A percentile compares a stretch with the other conserved stretches of the same genome.
phyloP scores from a whole-genome alignment of 768 basidiomycete species.

The Pholiota molesta region DNA sequence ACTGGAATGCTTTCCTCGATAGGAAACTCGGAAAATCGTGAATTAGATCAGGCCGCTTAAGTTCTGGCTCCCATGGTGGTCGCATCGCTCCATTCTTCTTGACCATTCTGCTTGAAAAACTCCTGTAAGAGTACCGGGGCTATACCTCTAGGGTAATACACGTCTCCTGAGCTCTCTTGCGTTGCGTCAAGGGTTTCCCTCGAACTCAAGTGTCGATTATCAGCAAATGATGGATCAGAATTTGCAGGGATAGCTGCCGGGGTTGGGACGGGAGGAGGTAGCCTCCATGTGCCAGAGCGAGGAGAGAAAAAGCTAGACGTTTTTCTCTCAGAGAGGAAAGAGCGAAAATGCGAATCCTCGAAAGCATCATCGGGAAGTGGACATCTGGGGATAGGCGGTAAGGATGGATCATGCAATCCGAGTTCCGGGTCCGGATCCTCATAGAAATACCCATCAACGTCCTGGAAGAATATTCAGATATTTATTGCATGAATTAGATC shows the following conservation, averaged over 20 bases:
- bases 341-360: neutral
- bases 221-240: neutral
- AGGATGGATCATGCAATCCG: neutral
- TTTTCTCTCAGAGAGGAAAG: neutral
- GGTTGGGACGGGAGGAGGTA: neutral
- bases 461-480: neutral
- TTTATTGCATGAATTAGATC: no score
- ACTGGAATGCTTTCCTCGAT: neutral
- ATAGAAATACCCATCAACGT: neutral
- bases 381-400: neutral
- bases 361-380: neutral
- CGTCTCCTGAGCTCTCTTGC: neutral
- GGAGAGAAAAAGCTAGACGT: constrained; percentile 1
- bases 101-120: no score
- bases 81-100: neutral
- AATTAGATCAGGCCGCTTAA: neutral
- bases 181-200: neutral
- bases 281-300: neutral
- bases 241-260: neutral
- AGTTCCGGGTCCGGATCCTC: neutral
- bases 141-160: neutral
- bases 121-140: neutral
- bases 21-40: neutral
- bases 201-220: neutral
- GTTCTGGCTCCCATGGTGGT: neutral